phyloP scores from a whole-genome alignment of 805 yeast genomes.

The Nadsonia fulvescens region DNA sequence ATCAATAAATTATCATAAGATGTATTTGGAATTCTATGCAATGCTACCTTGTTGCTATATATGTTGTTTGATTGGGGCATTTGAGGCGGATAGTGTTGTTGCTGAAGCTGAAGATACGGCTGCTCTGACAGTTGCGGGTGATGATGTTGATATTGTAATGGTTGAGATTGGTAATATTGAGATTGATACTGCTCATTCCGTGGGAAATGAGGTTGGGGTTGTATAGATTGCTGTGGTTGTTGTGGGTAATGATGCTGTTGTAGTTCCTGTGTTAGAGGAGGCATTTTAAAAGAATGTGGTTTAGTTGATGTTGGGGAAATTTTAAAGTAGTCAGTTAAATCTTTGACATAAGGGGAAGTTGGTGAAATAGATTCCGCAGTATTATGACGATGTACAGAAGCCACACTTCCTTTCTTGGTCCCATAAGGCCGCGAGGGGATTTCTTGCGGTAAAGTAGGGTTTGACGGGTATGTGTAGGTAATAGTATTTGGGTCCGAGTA shows the following conservation, averaged over 20 bases:
- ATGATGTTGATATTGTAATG: neutral
- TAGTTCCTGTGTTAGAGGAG: conserved; percentile 1
- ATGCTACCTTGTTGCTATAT: neutral
- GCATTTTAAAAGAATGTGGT: conserved; percentile 6
- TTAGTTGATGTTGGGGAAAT: conserved; percentile 9
- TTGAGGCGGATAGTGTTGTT: conserved; percentile 1
- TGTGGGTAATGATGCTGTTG: conserved; percentile 1
- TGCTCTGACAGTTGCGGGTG: neutral
- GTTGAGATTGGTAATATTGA: no score
- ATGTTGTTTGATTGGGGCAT: conserved; percentile 1
- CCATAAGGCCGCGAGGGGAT: conserved; percentile 8
- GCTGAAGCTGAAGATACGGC: conserved; percentile 1
- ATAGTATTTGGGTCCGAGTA: conserved; percentile 1
- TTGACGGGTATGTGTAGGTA: conserved; percentile 7
- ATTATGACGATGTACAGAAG: no score
- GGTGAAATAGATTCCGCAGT: conserved; percentile 5
- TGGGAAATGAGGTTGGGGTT: no score
- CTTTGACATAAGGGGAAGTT: conserved; percentile 12
- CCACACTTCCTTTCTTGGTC: conserved; percentile 9
- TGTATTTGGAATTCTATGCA: no score
- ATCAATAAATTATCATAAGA: no score
- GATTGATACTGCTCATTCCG: no score
- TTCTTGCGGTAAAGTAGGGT: conserved; percentile 7
- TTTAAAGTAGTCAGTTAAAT: conserved; percentile 16
- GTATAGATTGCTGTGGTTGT: conserved; percentile 1